phyloP scores from a whole-genome alignment of 768 basidiomycete species.

The Lactarius quietus region DNA sequence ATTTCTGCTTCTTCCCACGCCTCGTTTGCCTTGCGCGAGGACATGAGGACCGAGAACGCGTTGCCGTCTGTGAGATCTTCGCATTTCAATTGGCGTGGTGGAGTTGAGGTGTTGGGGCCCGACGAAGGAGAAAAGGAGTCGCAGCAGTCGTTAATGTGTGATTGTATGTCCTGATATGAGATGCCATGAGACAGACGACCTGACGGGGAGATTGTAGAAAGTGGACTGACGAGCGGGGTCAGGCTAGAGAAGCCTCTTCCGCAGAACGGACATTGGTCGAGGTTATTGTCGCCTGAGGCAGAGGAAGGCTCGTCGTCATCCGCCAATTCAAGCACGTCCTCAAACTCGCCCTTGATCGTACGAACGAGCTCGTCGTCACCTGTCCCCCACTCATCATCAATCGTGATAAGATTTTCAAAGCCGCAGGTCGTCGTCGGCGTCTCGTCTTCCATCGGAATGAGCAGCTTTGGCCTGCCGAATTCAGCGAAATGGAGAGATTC shows the following conservation, averaged over 20 bases:
- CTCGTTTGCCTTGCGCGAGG: conserved; percentile 73
- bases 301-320: conserved; percentile 19
- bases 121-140: conserved; percentile 33
- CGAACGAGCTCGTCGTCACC: conserved; percentile 63
- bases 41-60: conserved; percentile 85
- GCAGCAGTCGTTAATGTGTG: conserved; percentile 58
- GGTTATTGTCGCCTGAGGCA: neutral
- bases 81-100: conserved; percentile 20
- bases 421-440: neutral
- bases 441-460: conserved; percentile 2
- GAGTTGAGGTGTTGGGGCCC: conserved; percentile 10
- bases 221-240: conserved; percentile 30
- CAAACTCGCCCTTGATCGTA: conserved; percentile 34
- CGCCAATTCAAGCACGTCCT: conserved; percentile 32
- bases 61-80: conserved; percentile 32
- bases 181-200: neutral
- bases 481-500: conserved; percentile 6
- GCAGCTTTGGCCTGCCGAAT: conserved; percentile 19
- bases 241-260: conserved; percentile 31
- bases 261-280: conserved; percentile 34
- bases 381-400: conserved; percentile 59
- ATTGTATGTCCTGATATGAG: conserved; percentile 42
- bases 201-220: conserved; percentile 16
- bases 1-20: conserved; percentile 79
- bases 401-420: conserved; percentile 14